These are phyloP conservation scores for Phylloporus arenicola DNA, from an alignment of 768 basidiomycete species.

Conservation along the genomic window DNA sequence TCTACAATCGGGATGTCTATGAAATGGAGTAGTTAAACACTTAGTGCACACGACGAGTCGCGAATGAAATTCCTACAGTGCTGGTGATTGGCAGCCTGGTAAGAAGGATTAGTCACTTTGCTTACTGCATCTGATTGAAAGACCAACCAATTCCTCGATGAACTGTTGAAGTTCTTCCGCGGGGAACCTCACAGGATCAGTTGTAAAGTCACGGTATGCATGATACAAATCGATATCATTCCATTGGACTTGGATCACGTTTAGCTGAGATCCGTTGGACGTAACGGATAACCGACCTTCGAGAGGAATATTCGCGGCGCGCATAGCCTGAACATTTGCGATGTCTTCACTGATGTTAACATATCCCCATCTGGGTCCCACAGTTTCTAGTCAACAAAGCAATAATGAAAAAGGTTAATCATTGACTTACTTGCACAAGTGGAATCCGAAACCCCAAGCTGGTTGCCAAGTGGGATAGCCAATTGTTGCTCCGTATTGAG, in stretches of 20 bases:
- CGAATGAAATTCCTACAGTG: constrained; percentile 19
- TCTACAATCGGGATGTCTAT: constrained; percentile 69
- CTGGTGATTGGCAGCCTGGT: constrained; percentile 25
- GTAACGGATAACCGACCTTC: constrained; percentile 45
- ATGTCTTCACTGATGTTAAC: constrained; percentile 51
- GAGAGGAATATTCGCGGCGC: constrained; percentile 67
- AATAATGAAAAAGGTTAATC: constrained; percentile 1
- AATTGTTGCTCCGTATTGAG: constrained; percentile 64
- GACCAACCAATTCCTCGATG: constrained; percentile 51
- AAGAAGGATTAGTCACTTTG: constrained; percentile 1
- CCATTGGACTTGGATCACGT: constrained; percentile 53
- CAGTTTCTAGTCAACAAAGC: neutral
- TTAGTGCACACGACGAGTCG: neutral
- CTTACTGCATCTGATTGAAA: constrained; percentile 4
- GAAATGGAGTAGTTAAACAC: neutral
- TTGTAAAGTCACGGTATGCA: constrained; percentile 63
- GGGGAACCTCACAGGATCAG: constrained; percentile 61
- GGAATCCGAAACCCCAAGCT: constrained; percentile 74
- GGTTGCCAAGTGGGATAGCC: constrained; percentile 71
- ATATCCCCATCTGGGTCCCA: constrained; percentile 39
- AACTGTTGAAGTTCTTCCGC: constrained; percentile 48
- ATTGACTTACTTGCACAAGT: constrained; percentile 50
- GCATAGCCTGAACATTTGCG: constrained; percentile 52
- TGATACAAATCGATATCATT: constrained; percentile 75
- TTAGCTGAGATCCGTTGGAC: neutral